Evolutionary conservation across 2,329 filamentous ascomycete species (phyloP).

Genomic region (Ophiosphaerella herpotricha): DNA sequence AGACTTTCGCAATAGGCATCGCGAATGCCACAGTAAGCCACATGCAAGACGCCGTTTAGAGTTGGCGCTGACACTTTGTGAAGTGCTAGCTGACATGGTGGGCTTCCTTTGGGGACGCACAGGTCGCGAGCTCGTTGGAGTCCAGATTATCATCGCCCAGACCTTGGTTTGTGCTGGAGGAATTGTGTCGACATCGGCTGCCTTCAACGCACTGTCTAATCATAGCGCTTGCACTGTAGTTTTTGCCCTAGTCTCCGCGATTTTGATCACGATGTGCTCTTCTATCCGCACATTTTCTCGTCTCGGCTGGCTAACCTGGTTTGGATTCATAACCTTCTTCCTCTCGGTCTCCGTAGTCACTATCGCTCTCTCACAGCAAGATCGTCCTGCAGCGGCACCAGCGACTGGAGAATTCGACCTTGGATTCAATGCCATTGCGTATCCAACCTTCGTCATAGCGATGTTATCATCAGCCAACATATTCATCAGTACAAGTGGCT

Average conservation of each 20-base stretch:
- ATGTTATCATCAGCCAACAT: constrained; percentile 63
- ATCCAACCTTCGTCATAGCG: constrained; percentile 62
- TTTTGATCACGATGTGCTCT: constrained; percentile 56
- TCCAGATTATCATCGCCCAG: constrained; percentile 63
- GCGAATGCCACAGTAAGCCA: too few species aligned
- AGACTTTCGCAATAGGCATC: too few species aligned
- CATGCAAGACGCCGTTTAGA: too few species aligned
- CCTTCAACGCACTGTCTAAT: constrained; percentile 63
- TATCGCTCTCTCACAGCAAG: constrained; percentile 61
- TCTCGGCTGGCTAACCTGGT: constrained; percentile 66
- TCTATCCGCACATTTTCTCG: constrained; percentile 64
- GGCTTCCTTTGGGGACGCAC: constrained; percentile 25
- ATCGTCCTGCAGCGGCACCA: constrained; percentile 65
- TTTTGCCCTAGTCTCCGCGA: constrained; percentile 61
- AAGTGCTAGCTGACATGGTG: background rate
- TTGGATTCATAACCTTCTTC: constrained; percentile 63
- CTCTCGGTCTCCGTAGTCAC: constrained; percentile 56
- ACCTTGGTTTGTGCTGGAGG: constrained; percentile 62
- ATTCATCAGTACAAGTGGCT: constrained; percentile 64
- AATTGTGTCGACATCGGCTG: constrained; percentile 64
- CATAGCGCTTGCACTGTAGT: constrained; percentile 65
- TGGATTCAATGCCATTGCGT: constrained; percentile 61
- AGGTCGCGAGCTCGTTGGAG: constrained; percentile 57
- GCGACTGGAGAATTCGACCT: constrained; percentile 63
- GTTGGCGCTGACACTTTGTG: background rate